These are phyloP conservation scores for Raddia distichophylla DNA, from an alignment of 176 grass and related monocot species.

Conservation along the genomic window DNA sequence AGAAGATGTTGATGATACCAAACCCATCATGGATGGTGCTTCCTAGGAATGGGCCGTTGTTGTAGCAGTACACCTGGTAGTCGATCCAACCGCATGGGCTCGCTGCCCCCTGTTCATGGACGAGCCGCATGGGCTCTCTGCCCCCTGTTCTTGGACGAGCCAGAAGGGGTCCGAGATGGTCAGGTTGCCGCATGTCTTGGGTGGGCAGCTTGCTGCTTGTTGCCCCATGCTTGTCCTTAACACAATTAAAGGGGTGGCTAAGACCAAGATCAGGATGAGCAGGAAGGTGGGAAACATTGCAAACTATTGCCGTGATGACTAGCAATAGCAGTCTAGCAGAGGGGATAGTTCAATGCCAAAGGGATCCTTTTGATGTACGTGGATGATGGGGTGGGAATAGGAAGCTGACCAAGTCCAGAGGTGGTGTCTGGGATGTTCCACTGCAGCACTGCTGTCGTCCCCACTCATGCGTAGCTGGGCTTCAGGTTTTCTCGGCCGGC, in stretches of 20 bases:
- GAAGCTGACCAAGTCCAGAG: neutral
- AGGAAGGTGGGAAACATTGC: neutral
- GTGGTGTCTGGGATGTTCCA: too few relatives aligned
- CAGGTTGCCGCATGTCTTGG: conserved; percentile 42
- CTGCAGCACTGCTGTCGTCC: too few relatives aligned
- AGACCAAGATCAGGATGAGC: neutral
- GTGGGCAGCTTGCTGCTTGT: conserved; percentile 12
- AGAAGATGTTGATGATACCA: conserved; percentile 40
- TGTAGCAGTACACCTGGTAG: conserved; percentile 36
- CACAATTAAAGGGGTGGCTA: neutral
- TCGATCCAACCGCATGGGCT: conserved; percentile 14
- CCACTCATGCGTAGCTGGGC: too few relatives aligned
- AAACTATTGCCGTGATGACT: neutral
- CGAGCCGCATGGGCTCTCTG: conserved; percentile 30
- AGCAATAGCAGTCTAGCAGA: too few relatives aligned
- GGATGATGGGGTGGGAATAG: neutral
- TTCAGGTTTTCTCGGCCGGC: too few relatives aligned
- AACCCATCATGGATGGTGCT: neutral
- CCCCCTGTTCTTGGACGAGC: conserved; percentile 24
- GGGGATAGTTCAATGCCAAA: neutral
- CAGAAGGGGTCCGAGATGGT: conserved; percentile 30
- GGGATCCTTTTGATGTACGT: neutral
- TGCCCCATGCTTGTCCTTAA: neutral
- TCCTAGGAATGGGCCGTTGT: conserved; percentile 1
- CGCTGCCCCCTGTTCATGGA: conserved; percentile 14